Percentiles rank a stretch among this genome's conserved stretches.
phyloP scores from a whole-genome alignment of 345 rosid species.

The Physaria fendleri region DNA sequence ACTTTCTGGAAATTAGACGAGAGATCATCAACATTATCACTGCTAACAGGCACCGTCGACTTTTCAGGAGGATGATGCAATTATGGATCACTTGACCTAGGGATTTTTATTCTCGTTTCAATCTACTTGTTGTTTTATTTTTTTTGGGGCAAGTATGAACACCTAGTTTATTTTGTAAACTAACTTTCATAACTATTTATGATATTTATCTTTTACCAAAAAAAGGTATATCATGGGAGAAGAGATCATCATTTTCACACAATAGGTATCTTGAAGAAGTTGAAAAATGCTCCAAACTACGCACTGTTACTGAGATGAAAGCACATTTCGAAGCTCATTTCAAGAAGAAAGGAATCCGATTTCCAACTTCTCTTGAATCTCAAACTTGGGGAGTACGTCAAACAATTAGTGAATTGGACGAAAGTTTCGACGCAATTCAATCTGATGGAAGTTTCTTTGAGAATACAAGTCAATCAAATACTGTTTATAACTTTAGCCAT shows the following conservation, averaged over 20 bases:
- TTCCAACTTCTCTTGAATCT: conserved; percentile 43
- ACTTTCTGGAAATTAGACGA: too few relatives aligned
- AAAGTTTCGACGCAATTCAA: conserved; percentile 18
- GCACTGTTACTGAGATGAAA: conserved; percentile 73
- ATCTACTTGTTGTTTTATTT: too few relatives aligned
- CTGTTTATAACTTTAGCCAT: conserved; percentile 10
- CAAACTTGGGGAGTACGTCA: conserved; percentile 32
- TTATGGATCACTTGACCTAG: too few relatives aligned
- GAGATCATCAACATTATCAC: too few relatives aligned
- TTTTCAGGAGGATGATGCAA: too few relatives aligned
- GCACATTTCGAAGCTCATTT: conserved; percentile 90
- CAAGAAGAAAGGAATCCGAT: conserved; percentile 57
- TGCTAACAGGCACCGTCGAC: too few relatives aligned
- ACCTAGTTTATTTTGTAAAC: too few relatives aligned
- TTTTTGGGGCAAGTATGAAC: too few relatives aligned
- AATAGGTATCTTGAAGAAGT: conserved; percentile 91
- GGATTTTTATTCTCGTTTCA: too few relatives aligned
- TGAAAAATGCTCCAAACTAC: conserved; percentile 77
- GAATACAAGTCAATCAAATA: conserved; percentile 9
- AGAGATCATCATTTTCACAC: conserved; percentile 79
- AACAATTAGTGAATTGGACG: conserved; percentile 23
- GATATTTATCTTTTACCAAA: too few relatives aligned
- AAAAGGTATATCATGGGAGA: conserved; percentile 77
- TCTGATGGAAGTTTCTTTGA: conserved; percentile 30
- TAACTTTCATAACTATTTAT: too few relatives aligned